These are phyloP conservation scores for Eucalyptus cloeziana DNA, from an alignment of 345 rosid genomes.

Conservation along the genomic window DNA sequence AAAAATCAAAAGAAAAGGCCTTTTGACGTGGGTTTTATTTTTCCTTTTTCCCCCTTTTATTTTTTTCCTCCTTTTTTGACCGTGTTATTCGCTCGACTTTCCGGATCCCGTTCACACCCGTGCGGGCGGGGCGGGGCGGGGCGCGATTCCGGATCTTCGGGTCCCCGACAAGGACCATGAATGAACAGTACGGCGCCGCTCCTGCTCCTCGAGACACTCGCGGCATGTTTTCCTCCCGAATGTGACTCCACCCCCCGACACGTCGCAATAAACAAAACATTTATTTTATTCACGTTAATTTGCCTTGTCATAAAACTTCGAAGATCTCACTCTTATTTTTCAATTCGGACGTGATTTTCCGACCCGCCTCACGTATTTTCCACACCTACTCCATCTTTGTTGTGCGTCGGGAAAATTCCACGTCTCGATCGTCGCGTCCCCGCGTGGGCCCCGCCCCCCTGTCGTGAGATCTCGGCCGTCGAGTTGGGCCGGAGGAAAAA, in stretches of 20 bases:
- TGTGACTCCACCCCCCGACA: background rate
- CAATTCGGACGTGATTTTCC: background rate
- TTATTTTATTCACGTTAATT: background rate
- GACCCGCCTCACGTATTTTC: background rate
- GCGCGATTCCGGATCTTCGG: background rate
- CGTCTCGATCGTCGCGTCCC: background rate
- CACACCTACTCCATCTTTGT: background rate
- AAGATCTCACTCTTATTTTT: background rate
- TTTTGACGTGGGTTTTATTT: background rate
- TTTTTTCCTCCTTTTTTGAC: background rate
- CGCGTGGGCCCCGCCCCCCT: background rate
- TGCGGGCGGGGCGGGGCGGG: background rate
- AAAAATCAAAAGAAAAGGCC: background rate
- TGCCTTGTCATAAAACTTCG: background rate
- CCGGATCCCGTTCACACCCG: background rate
- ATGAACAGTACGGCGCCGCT: background rate
- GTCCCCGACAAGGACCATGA: background rate
- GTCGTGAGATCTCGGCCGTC: background rate
- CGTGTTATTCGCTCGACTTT: background rate
- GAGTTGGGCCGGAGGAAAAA: background rate
- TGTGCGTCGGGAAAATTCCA: background rate
- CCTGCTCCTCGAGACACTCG: background rate
- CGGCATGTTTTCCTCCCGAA: background rate
- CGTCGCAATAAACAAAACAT: background rate
- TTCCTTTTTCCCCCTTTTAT: background rate